A percentile compares a stretch with the other conserved stretches of the same genome.
Evolutionary conservation across 2,329 filamentous ascomycete genomes (phyloP).

Genomic region (Pseudogymnoascus sp.): DNA sequence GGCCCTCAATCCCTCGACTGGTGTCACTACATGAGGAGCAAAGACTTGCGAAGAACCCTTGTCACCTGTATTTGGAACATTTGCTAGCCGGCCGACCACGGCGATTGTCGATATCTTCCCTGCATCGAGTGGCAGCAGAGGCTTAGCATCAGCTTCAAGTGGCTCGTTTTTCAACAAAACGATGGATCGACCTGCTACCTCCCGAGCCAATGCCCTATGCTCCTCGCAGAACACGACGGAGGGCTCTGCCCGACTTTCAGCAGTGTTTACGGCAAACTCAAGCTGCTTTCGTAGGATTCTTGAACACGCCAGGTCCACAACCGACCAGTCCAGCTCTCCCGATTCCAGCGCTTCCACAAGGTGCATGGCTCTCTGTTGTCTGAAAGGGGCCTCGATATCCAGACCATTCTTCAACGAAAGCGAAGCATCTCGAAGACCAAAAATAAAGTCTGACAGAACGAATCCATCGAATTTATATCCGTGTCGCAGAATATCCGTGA

Average conservation of each 20-base stretch:
- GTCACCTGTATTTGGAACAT: conserved; percentile 12
- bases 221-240: conserved; percentile 9
- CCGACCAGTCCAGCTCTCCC: conserved; percentile 10
- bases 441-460: conserved; percentile 14
- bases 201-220: conserved; percentile 4
- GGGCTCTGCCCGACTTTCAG: background rate
- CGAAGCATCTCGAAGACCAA: conserved; percentile 10
- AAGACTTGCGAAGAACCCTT: conserved; percentile 13
- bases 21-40: conserved; percentile 11
- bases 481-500: conserved; percentile 11
- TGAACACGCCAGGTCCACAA: background rate
- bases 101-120: conserved; percentile 10
- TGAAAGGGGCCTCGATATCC: conserved; percentile 14
- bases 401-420: conserved; percentile 12
- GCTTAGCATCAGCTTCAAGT: background rate
- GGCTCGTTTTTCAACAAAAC: conserved; percentile 10
- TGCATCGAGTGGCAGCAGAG: conserved; percentile 10
- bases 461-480: conserved; percentile 13
- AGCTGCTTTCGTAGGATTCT: conserved; percentile 11
- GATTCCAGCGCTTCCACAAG: conserved; percentile 7
- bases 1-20: conserved; percentile 11
- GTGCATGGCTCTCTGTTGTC: conserved; percentile 3
- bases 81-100: conserved; percentile 11
- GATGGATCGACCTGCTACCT: conserved; percentile 2
- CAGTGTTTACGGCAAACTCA: background rate